These are phyloP conservation scores for Lactarius quietus DNA, from an alignment of 768 basidiomycete species.

Conservation along the genomic window DNA sequence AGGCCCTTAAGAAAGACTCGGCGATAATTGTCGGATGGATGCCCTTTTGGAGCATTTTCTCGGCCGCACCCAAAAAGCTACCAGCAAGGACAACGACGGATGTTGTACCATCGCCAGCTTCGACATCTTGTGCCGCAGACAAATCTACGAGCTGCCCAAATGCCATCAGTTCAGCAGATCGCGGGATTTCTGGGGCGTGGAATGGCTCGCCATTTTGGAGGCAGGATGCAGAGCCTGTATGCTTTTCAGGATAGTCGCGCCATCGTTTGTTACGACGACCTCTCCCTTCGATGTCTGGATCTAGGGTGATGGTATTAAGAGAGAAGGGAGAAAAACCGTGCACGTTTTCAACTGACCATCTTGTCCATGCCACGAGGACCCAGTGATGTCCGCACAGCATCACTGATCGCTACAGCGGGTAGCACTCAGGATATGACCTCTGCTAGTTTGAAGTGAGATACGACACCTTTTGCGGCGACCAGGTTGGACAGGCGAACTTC, in stretches of 20 bases:
- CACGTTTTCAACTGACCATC: slow-evolving; percentile 59
- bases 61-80: slow-evolving; percentile 87
- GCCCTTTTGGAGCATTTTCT: slow-evolving; percentile 94
- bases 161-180: background rate
- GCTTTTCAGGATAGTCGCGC: slow-evolving; percentile 93
- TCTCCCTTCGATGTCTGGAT: slow-evolving; percentile 97
- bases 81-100: slow-evolving; percentile 97
- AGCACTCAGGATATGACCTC: slow-evolving; percentile 15
- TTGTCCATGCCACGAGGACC: slow-evolving; percentile 99
- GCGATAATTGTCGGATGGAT: slow-evolving; percentile 98
- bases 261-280: slow-evolving; percentile 97
- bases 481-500: slow-evolving; percentile 96
- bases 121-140: slow-evolving; percentile 96
- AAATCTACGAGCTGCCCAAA: slow-evolving; percentile 83
- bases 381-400: slow-evolving; percentile 94
- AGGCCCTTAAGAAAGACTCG: slow-evolving; percentile 91
- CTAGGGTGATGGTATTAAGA: slow-evolving; percentile 39
- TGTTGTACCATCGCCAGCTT: slow-evolving; percentile 98
- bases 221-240: slow-evolving; percentile 97
- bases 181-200: background rate
- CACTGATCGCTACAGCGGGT: slow-evolving; percentile 73
- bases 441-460: slow-evolving; percentile 32
- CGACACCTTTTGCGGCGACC: slow-evolving; percentile 95
- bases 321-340: background rate
- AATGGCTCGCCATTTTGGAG: slow-evolving; percentile 81